Conservation (phyloP, 1,284 basidiomycete genomes). For the Rhodofomes roseus region DNA sequence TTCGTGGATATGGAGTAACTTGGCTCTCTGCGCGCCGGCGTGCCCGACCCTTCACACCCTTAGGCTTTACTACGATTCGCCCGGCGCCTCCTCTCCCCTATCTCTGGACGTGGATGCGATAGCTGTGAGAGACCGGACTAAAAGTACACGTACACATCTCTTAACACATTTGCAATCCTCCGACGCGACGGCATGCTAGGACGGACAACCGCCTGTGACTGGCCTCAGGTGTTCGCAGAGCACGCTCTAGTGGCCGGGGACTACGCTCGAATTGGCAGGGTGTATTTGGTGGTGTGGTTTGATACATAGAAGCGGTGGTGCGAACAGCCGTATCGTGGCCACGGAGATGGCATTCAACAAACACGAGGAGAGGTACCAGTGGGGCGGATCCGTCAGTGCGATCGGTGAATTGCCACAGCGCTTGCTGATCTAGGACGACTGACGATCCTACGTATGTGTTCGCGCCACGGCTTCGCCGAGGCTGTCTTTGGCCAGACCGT, state of each 20-base stretch:
- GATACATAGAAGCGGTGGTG: background rate
- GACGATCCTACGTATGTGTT: slow-evolving; percentile 2
- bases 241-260: background rate
- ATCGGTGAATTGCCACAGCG: background rate
- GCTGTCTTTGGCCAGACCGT: too few relatives aligned
- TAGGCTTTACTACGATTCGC: background rate
- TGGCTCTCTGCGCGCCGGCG: background rate
- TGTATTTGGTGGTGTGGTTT: background rate
- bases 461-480: background rate
- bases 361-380: slow-evolving; percentile 1
- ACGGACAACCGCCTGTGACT: background rate
- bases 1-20: slow-evolving; percentile 66
- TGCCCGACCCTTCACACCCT: background rate
- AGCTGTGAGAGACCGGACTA: background rate
- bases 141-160: slow-evolving; percentile 2
- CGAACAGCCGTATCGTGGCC: too few relatives aligned
- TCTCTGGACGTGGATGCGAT: background rate
- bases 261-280: background rate
- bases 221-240: background rate
- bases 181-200: background rate
- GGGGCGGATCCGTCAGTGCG: background rate
- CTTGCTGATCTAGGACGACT: background rate
- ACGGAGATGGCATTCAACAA: background rate
- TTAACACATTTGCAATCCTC: background rate
- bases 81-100: background rate